Evolutionary conservation across 768 basidiomycete species (phyloP).

Genomic region (Agaricus subrufescens): DNA sequence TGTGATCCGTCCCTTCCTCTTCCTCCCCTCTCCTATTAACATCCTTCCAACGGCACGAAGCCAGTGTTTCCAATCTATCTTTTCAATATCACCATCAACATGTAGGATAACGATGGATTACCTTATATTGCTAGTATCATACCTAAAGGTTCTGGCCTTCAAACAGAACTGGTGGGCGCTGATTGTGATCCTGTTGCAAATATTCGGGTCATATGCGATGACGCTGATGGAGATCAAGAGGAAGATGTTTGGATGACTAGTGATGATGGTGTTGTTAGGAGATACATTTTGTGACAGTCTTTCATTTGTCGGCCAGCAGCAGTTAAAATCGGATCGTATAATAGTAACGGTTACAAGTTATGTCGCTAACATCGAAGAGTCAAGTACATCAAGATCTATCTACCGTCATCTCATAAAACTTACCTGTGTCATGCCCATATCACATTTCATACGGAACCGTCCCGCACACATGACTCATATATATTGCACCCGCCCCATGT

Average conservation of each 20-base stretch:
- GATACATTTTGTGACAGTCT: neutral
- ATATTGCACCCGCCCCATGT: too few species aligned
- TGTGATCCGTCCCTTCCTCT: conserved; percentile 34
- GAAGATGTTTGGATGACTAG: conserved; percentile 49
- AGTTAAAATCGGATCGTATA: neutral
- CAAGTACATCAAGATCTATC: too few species aligned
- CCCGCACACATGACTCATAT: too few species aligned
- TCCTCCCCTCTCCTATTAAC: conserved; percentile 25
- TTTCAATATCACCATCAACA: conserved; percentile 28
- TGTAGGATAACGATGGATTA: conserved; percentile 14
- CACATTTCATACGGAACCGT: too few species aligned
- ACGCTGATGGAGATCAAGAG: conserved; percentile 14
- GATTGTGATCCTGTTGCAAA: conserved; percentile 58
- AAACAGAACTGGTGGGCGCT: conserved; percentile 49
- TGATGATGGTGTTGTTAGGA: conserved; percentile 54
- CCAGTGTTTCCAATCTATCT: conserved; percentile 39
- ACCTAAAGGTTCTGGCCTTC: conserved; percentile 36
- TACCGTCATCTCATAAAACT: too few species aligned
- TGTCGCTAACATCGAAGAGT: too few species aligned
- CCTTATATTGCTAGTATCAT: conserved; percentile 47
- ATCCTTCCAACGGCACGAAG: conserved; percentile 40
- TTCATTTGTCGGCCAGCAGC: too few species aligned
- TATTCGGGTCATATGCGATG: conserved; percentile 20
- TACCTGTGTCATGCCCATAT: too few species aligned
- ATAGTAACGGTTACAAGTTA: too few species aligned